phyloP scores from a whole-genome alignment of 495 filamentous ascomycete genomes.

The Letharia lupina region DNA sequence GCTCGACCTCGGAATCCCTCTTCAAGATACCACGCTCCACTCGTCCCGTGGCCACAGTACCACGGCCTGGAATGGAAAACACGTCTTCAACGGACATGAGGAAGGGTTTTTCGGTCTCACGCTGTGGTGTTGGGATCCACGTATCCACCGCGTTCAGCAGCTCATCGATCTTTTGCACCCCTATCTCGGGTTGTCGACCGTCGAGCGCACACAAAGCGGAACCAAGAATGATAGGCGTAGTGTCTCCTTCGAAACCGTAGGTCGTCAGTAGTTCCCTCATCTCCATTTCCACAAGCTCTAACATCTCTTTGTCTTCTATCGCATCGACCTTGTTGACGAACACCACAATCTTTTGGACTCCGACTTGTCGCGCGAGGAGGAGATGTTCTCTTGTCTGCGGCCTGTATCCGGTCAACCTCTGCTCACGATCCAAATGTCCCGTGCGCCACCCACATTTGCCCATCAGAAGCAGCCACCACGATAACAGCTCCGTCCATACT shows the following conservation, averaged over 20 bases:
- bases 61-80: slow-evolving; percentile 95
- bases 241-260: slow-evolving; percentile 97
- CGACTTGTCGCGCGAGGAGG: slow-evolving; percentile 93
- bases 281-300: slow-evolving; percentile 99
- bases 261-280: slow-evolving; percentile 90
- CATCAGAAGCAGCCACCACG: slow-evolving; percentile 95
- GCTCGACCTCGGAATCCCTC: slow-evolving; percentile 86
- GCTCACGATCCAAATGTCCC: neutral
- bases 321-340: slow-evolving; percentile 99
- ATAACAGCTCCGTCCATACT: slow-evolving; percentile 98
- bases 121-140: slow-evolving; percentile 92
- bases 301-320: slow-evolving; percentile 94
- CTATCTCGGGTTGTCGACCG: slow-evolving; percentile 76
- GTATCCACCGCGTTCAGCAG: slow-evolving; percentile 83
- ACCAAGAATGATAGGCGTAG: slow-evolving; percentile 91
- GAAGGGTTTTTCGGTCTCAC: slow-evolving; percentile 93
- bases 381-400: slow-evolving; percentile 98
- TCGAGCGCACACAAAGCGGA: slow-evolving; percentile 96
- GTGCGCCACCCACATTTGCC: slow-evolving; percentile 67
- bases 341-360: slow-evolving; percentile 94
- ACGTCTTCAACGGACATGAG: slow-evolving; percentile 98
- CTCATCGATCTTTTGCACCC: slow-evolving; percentile 73
- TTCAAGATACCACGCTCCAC: slow-evolving; percentile 92
- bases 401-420: slow-evolving; percentile 36
- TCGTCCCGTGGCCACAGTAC: slow-evolving; percentile 92